These are phyloP conservation scores for Aegilops sharonensis DNA, from an alignment of 176 grass and related monocot genomes.

Conservation along the genomic window DNA sequence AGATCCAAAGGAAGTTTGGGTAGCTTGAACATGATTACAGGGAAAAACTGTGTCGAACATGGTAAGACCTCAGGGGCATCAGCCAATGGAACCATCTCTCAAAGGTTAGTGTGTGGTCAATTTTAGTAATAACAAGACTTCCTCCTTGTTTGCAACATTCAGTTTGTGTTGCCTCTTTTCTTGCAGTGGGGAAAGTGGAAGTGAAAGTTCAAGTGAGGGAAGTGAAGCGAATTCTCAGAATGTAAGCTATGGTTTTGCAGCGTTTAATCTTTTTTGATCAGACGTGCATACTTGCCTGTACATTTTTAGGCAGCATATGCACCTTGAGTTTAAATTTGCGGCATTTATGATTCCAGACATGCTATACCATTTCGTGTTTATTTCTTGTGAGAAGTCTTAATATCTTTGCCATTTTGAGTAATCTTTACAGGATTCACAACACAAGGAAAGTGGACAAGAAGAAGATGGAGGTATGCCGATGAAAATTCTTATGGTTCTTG, in stretches of 20 bases:
- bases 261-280: not conserved
- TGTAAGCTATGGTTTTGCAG: constrained; percentile 41
- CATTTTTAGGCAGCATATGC: not conserved
- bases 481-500: constrained; percentile 4
- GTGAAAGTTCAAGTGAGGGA: constrained; percentile 80
- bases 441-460: constrained; percentile 73
- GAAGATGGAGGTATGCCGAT: constrained; percentile 58
- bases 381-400: constrained; percentile 17
- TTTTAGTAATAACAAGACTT: constrained; percentile 1
- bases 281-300: not conserved
- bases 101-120: constrained; percentile 59
- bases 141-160: not conserved
- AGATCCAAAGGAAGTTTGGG: constrained; percentile 96
- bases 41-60: constrained; percentile 60
- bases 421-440: constrained; percentile 51
- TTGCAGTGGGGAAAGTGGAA: constrained; percentile 89
- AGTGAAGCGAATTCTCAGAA: constrained; percentile 88
- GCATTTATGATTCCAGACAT: constrained; percentile 10
- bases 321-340: constrained; percentile 2
- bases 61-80: constrained; percentile 71
- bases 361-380: not conserved
- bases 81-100: constrained; percentile 62
- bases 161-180: constrained; percentile 25
- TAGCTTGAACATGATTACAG: constrained; percentile 92
- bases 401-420: constrained; percentile 16